Percentiles rank a stretch among this genome's conserved stretches.
Evolutionary conservation across 2,329 filamentous ascomycete genomes (phyloP).

Genomic region (Clonostachys rosea): DNA sequence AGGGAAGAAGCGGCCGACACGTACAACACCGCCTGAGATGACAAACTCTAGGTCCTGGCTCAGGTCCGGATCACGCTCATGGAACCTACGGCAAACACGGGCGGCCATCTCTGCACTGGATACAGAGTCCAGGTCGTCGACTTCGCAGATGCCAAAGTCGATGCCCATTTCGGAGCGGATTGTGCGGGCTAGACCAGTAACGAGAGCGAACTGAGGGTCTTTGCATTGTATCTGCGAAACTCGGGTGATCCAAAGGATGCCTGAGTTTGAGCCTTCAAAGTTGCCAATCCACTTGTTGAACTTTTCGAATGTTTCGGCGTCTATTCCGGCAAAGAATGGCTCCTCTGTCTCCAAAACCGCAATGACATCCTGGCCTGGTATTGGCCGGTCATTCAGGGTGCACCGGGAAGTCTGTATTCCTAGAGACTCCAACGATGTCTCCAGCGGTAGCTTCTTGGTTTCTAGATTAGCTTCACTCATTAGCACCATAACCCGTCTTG

Average conservation of each 20-base stretch:
- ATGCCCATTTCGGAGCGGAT: neutral
- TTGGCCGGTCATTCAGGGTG: neutral
- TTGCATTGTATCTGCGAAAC: neutral
- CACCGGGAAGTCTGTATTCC: neutral
- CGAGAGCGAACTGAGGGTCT: neutral
- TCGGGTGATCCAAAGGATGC: neutral
- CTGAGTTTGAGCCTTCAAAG: neutral
- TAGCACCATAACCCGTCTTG: neutral
- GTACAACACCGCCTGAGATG: neutral
- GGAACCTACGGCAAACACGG: neutral
- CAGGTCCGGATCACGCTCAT: neutral
- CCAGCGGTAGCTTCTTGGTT: neutral
- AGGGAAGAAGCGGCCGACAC: neutral
- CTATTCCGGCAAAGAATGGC: neutral
- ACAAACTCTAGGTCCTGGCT: neutral
- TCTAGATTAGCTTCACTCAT: neutral
- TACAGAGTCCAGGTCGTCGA: neutral
- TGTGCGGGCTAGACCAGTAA: neutral
- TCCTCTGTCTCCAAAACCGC: neutral
- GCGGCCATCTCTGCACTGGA: neutral
- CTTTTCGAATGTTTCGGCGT: neutral
- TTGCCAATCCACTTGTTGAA: neutral
- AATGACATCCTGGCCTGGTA: neutral
- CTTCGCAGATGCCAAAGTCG: neutral
- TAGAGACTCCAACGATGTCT: neutral